Evolutionary conservation across 305 asterid genomes (phyloP).

Genomic region (Fraxinus latifolia): DNA sequence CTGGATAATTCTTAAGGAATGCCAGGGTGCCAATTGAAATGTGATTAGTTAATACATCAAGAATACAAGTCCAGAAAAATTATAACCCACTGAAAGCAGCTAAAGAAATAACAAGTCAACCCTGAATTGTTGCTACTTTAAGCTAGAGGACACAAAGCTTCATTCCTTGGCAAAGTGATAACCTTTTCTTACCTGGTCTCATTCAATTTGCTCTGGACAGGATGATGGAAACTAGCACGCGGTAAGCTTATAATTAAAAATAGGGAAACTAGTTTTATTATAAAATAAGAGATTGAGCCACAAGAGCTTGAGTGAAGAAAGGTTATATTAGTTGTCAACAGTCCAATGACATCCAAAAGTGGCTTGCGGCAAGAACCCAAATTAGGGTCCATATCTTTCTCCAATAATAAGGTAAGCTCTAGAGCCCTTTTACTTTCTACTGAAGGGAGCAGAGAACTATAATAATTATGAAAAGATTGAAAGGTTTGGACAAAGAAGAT

Average conservation of each 20-base stretch:
- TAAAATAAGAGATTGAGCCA: not conserved
- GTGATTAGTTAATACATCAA: not conserved
- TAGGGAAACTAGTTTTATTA: not conserved
- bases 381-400: not conserved
- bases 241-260: not conserved
- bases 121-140: not conserved
- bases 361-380: not conserved
- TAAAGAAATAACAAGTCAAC: not conserved
- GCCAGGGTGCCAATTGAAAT: not conserved
- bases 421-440: not conserved
- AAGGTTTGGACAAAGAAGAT: not conserved
- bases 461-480: not conserved
- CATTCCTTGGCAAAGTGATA: not conserved
- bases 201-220: not conserved
- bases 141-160: not conserved
- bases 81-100: not conserved
- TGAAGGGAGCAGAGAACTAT: not conserved
- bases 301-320: not conserved
- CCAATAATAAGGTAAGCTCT: not conserved
- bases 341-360: not conserved
- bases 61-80: not conserved
- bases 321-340: not conserved
- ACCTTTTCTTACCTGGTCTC: not conserved
- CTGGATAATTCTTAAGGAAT: not conserved
- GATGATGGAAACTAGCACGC: not conserved